These are phyloP conservation scores for Silene latifolia DNA, from an alignment of 148 eudicot species.

Conservation along the genomic window DNA sequence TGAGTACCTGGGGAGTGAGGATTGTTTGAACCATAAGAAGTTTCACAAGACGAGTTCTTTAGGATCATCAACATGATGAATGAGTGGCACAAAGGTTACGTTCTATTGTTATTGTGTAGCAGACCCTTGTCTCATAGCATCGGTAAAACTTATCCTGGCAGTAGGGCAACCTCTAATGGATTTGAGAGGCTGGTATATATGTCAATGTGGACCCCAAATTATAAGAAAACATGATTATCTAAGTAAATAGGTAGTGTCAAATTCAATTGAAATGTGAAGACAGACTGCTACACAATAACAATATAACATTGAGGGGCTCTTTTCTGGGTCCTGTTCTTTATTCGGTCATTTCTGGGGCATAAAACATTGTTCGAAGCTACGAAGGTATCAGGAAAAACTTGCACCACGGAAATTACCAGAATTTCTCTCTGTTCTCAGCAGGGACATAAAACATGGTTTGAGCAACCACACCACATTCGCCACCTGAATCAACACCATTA, in stretches of 20 bases:
- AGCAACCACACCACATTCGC: slow-evolving; percentile 88
- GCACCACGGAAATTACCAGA: slow-evolving; percentile 43
- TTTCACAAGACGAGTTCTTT: not conserved
- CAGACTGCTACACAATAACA: no score
- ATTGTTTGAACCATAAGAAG: not conserved
- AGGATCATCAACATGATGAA: not conserved
- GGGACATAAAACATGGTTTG: slow-evolving; percentile 85
- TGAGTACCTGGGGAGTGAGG: slow-evolving; percentile 57
- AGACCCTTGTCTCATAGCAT: not conserved
- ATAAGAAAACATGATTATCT: no score
- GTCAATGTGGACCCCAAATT: no score
- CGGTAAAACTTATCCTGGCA: not conserved
- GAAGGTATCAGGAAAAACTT: slow-evolving; percentile 2
- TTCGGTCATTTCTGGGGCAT: no score
- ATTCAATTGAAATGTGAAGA: no score
- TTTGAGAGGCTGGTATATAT: no score
- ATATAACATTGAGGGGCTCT: no score
- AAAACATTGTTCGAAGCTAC: not conserved
- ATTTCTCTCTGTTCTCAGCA: slow-evolving; percentile 80
- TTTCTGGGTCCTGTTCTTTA: no score
- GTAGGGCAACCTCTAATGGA: no score
- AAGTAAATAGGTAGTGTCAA: no score
- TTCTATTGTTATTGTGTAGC: not conserved
- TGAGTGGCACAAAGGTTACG: not conserved
- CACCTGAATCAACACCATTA: slow-evolving; percentile 61